phyloP scores from a whole-genome alignment of 2,329 filamentous ascomycete species.

The Orbilia brochopaga region DNA sequence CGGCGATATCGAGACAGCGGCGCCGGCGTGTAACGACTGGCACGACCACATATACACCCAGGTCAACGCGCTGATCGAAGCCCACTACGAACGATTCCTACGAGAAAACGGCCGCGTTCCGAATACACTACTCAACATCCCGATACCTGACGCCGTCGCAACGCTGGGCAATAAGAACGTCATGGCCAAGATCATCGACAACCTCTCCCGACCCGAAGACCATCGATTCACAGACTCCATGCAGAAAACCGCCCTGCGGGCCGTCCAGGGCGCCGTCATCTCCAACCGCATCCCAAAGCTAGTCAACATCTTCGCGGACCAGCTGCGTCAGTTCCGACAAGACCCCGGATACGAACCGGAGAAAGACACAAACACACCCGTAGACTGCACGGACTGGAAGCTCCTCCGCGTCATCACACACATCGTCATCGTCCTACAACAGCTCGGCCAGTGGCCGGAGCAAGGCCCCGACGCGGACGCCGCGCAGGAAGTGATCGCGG shows the following conservation, averaged over 20 bases:
- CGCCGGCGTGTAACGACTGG: slow-evolving; percentile 73
- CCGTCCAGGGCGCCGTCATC: slow-evolving; percentile 77
- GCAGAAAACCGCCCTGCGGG: slow-evolving; percentile 68
- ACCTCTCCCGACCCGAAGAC: slow-evolving; percentile 41
- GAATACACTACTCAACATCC: slow-evolving; percentile 66
- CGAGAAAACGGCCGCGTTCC: slow-evolving; percentile 64
- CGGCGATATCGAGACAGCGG: slow-evolving; percentile 79
- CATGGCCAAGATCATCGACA: slow-evolving; percentile 64
- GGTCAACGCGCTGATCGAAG: slow-evolving; percentile 82
- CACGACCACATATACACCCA: slow-evolving; percentile 86
- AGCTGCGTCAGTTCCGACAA: slow-evolving; percentile 59
- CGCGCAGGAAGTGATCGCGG: slow-evolving; percentile 75
- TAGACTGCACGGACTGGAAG: slow-evolving; percentile 57
- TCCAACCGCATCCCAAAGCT: slow-evolving; percentile 58
- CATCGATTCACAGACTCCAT: slow-evolving; percentile 63
- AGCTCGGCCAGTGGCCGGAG: slow-evolving; percentile 63
- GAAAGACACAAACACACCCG: slow-evolving; percentile 59
- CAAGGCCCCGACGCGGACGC: slow-evolving; percentile 56
- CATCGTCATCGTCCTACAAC: slow-evolving; percentile 71
- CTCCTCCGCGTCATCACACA: slow-evolving; percentile 72
- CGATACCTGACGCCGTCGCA: slow-evolving; percentile 67
- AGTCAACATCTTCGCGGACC: slow-evolving; percentile 51
- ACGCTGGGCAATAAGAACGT: slow-evolving; percentile 60
- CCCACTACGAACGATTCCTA: slow-evolving; percentile 77
- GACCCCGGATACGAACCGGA: slow-evolving; percentile 61